Evolutionary conservation across 768 basidiomycete species (phyloP), one percentile per base, ranked within the genome.

Genomic region (Lactarius deliciosus): DNA sequence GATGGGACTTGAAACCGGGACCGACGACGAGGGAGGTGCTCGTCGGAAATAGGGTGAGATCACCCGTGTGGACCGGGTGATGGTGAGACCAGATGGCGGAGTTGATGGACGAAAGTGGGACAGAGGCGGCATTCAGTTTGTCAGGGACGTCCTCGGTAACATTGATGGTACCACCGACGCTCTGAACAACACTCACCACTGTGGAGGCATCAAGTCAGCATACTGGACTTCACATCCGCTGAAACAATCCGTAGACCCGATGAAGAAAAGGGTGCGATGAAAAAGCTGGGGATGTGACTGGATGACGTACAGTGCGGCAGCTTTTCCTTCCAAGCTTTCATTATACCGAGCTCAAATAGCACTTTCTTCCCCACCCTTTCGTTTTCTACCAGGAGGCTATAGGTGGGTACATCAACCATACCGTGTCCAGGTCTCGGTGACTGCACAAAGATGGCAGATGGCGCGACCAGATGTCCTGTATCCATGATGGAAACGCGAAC

Each of bases 381-480:
- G 16, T 60, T 60, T 40, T 60, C 59, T 15, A 60, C 59, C 22
- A 60, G 41, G 59, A 60, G 45, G 25, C 59, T 41, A 60, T 60
- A 60, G 4, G 25, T 13, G 16, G 38, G 59, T 9, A 60, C 18
- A 8, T 60, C 30, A 22, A 32, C 16, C 2, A 25, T 30, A 20
- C 30, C 59, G 28, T 60, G 59, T 28, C 59, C 59, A 25, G 59
- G 25, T 20, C 22, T 36, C 22, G 57, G 57, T 6, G 57, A 57
- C n/a, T 32, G 57, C n/a, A 57, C n/a, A 5, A 57, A 0, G 13
- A 57, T 22, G 4, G 38, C 1, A 16, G 59, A 22, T 28, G 38
- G 59, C 16, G 38, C 41, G 25, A 45, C 15, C n/a, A 36, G n/a
- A 34, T 36, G 32, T 3, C 57, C 57, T 38, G 20, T 36, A 18